A percentile compares a stretch with the other conserved stretches of the same genome.
Conservation (phyloP, 2,329 filamentous ascomycete genomes). For the Monosporascus sp. region DNA sequence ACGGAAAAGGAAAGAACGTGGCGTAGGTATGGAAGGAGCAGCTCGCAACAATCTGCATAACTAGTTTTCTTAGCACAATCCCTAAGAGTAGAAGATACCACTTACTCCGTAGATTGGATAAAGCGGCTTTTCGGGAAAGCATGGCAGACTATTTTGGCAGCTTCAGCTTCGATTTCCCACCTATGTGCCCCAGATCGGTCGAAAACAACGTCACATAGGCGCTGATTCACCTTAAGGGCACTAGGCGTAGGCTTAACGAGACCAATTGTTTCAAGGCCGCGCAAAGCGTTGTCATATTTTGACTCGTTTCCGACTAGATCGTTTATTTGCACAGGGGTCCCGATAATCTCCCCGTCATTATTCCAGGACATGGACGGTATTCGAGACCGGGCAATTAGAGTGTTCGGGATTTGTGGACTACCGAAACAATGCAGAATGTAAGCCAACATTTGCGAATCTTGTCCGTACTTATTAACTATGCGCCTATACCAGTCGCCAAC, state of each 20-base stretch:
- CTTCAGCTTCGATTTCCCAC: too few relatives aligned
- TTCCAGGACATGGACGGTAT: constrained; percentile 3
- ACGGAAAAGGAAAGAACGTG: constrained; percentile 1
- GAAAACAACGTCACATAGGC: too few relatives aligned
- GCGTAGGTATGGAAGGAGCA: neutral
- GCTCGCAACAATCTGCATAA: neutral
- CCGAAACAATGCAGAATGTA: constrained; percentile 4
- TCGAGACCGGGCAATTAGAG: neutral
- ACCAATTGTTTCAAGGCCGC: too few relatives aligned
- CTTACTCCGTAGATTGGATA: neutral
- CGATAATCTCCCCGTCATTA: neutral
- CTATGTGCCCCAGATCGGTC: too few relatives aligned
- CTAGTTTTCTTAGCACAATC: constrained; percentile 1
- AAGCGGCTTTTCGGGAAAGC: too few relatives aligned
- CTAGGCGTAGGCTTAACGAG: too few relatives aligned
- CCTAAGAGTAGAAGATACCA: neutral
- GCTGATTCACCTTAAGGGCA: too few relatives aligned
- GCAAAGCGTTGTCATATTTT: too few relatives aligned
- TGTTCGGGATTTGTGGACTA: neutral
- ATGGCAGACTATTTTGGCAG: too few relatives aligned
- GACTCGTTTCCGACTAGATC: too few relatives aligned
- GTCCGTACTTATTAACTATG: constrained; percentile 1
- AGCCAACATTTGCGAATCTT: neutral
- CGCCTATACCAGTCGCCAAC: constrained; percentile 1
- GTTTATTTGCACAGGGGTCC: neutral